Evolutionary conservation across 108 stramenopile species (phyloP).

Genomic region (Cyclotella atomus): DNA sequence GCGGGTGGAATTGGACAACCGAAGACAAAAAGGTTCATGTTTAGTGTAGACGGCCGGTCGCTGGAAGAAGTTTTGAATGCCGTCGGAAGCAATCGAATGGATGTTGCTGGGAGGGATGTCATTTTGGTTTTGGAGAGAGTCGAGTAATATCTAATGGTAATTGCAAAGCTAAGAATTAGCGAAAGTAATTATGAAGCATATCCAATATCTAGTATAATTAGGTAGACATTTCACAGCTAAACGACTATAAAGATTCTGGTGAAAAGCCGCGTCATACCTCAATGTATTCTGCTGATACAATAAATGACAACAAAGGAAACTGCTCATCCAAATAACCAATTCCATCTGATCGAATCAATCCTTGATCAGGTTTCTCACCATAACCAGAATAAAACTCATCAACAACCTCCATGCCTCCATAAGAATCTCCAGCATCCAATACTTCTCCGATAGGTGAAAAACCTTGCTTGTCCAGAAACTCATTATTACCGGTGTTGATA

Average conservation of each 20-base stretch:
- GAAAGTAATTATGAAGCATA: too few species aligned
- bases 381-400: slow-evolving; percentile 77
- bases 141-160: not conserved
- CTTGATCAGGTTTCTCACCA: slow-evolving; percentile 72
- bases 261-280: too few species aligned
- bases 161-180: too few species aligned
- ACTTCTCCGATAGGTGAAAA: slow-evolving; percentile 88
- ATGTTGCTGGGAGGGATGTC: slow-evolving; percentile 65
- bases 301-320: slow-evolving; percentile 71
- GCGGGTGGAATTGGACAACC: slow-evolving; percentile 83
- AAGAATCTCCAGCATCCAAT: slow-evolving; percentile 51
- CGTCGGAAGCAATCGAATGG: slow-evolving; percentile 75
- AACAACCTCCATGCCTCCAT: slow-evolving; percentile 77
- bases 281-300: slow-evolving; percentile 16
- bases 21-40: slow-evolving; percentile 78
- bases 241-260: too few species aligned
- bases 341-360: slow-evolving; percentile 60
- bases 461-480: slow-evolving; percentile 78
- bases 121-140: slow-evolving; percentile 75
- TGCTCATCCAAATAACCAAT: slow-evolving; percentile 67
- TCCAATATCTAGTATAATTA: too few species aligned
- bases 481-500: slow-evolving; percentile 84
- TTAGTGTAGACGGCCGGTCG: slow-evolving; percentile 58
- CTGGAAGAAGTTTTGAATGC: slow-evolving; percentile 82
- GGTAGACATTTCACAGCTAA: too few species aligned